These are phyloP conservation scores for Astrephomene gubernaculifera DNA, from an alignment of 139 green algal species.

Conservation along the genomic window DNA sequence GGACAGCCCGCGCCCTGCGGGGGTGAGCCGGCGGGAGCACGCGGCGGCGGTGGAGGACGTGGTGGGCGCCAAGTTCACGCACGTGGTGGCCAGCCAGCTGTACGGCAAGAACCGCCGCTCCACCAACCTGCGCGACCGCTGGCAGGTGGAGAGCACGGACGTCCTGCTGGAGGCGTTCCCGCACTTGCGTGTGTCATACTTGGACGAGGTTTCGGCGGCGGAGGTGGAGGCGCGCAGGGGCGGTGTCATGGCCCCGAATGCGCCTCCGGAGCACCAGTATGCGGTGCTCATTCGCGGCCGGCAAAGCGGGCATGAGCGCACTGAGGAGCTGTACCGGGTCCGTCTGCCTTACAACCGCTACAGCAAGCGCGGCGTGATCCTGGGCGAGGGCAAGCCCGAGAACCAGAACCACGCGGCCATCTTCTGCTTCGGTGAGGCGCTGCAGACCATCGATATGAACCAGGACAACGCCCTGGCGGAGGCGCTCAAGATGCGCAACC, in stretches of 20 bases:
- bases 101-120: constrained; percentile 49
- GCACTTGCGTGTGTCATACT: constrained; percentile 31
- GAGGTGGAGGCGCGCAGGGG: not conserved
- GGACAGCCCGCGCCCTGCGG: constrained; percentile 2
- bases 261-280: too few relatives aligned
- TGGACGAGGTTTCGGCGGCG: constrained; percentile 41
- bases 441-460: constrained; percentile 92
- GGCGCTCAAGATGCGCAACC: constrained; percentile 84
- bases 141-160: constrained; percentile 36
- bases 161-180: constrained; percentile 25
- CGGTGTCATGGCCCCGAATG: too few relatives aligned
- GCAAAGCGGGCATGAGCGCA: not conserved
- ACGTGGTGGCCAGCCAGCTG: constrained; percentile 77
- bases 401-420: constrained; percentile 91
- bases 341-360: constrained; percentile 42
- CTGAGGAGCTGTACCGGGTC: constrained; percentile 38
- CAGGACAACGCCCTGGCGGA: constrained; percentile 90
- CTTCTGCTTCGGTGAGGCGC: constrained; percentile 73
- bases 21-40: not conserved
- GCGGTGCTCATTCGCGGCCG: too few relatives aligned
- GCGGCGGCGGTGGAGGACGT: constrained; percentile 60
- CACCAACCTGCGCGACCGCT: constrained; percentile 23
- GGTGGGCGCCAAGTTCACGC: constrained; percentile 77
- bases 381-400: constrained; percentile 92
- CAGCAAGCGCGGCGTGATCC: constrained; percentile 53